phyloP scores from a whole-genome alignment of 257 asterid genomes.

The Primulina eburnea region DNA sequence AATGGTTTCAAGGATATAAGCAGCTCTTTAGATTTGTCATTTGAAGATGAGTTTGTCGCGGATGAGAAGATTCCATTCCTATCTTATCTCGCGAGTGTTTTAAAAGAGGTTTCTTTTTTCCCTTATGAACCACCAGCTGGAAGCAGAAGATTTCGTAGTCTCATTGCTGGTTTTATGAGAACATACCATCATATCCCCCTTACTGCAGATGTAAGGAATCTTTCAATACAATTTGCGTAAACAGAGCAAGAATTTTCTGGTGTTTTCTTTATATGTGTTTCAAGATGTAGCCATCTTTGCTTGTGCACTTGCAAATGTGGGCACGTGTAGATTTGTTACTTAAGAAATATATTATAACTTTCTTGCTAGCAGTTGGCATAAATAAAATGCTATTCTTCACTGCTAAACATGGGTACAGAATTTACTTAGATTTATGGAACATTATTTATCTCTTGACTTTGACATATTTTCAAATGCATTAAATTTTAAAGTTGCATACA shows the following conservation, averaged over 20 bases:
- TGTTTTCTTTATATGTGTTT: too few species aligned
- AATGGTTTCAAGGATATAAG: conserved; percentile 86
- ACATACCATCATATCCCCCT: conserved; percentile 93
- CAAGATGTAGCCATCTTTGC: too few species aligned
- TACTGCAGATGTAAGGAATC: conserved; percentile 74
- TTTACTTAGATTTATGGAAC: not conserved
- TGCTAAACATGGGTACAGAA: too few species aligned
- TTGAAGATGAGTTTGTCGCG: conserved; percentile 94
- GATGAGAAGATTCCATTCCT: conserved; percentile 98
- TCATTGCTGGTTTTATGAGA: conserved; percentile 81
- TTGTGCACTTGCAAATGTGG: too few species aligned
- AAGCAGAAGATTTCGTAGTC: conserved; percentile 81
- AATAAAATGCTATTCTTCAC: too few species aligned
- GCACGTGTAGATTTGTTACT: too few species aligned
- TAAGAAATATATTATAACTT: too few species aligned
- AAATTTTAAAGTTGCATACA: too few species aligned
- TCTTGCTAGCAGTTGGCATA: too few species aligned
- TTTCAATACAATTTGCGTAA: conserved; percentile 9
- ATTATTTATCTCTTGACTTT: too few species aligned
- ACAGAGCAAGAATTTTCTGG: not conserved
- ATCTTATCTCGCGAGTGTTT: conserved; percentile 87
- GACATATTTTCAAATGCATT: too few species aligned
- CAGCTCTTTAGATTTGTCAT: conserved; percentile 89
- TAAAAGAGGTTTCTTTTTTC: conserved; percentile 72
- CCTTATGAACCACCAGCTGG: conserved; percentile 97